Conservation (phyloP, 1,284 basidiomycete species). For the Phellinidium pouzarii region DNA sequence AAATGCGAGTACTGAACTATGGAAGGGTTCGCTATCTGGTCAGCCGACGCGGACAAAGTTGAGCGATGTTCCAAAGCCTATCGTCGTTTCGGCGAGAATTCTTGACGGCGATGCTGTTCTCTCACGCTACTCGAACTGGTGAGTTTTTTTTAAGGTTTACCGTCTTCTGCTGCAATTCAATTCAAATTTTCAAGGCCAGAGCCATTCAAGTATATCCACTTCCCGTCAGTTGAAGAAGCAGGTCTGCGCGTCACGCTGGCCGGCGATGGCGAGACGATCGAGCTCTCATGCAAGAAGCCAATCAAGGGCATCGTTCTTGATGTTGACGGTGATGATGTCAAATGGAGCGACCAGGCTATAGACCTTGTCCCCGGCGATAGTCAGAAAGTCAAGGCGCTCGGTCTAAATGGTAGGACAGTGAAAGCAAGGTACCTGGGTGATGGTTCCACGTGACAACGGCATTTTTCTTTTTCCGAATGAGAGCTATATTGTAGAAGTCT, state of each 20-base stretch:
- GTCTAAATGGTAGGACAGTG: conserved; percentile 59
- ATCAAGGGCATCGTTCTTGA: conserved; percentile 84
- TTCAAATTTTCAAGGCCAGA: conserved; percentile 57
- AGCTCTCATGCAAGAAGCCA: conserved; percentile 56
- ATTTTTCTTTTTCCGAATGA: neutral
- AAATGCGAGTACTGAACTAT: conserved; percentile 82
- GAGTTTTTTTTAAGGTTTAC: conserved; percentile 20
- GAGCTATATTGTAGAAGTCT: neutral
- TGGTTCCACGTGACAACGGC: conserved; percentile 46
- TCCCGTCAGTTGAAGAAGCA: conserved; percentile 56
- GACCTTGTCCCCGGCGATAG: conserved; percentile 81
- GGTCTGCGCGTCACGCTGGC: conserved; percentile 47
- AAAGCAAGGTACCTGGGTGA: conserved; percentile 69
- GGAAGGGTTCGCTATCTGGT: conserved; percentile 60
- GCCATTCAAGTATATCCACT: conserved; percentile 85
- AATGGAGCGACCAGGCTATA: conserved; percentile 83
- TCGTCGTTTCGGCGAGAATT: conserved; percentile 73
- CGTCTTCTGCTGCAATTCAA: conserved; percentile 10
- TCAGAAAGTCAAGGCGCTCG: conserved; percentile 57
- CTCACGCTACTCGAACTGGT: conserved; percentile 79
- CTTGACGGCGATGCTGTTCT: conserved; percentile 54
- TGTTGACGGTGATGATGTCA: conserved; percentile 59
- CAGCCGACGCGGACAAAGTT: conserved; percentile 59
- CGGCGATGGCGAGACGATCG: conserved; percentile 56
- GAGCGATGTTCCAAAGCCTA: conserved; percentile 58